phyloP scores from a whole-genome alignment of 2,329 filamentous ascomycete species.

The Ceratocystis destructans region DNA sequence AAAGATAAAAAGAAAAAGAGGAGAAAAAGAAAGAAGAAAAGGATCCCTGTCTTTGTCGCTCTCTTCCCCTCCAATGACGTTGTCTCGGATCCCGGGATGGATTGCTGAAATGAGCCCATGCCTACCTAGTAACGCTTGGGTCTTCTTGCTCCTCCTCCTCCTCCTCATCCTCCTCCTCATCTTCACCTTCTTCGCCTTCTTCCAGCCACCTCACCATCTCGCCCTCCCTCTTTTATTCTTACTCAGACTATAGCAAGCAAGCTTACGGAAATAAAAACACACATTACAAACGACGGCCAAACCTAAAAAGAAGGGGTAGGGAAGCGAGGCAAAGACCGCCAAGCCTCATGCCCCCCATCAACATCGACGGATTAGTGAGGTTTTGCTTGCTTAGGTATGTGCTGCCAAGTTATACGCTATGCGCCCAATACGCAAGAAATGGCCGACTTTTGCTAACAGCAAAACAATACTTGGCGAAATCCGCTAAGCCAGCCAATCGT shows the following conservation, averaged over 20 bases:
- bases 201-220: too few relatives aligned
- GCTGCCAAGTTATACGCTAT: neutral
- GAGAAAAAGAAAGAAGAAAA: neutral
- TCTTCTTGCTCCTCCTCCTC: neutral
- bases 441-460: neutral
- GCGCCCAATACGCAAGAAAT: neutral
- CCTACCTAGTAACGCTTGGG: neutral
- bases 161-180: too few relatives aligned
- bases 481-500: slow-evolving; percentile 1
- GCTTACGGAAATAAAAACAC: too few relatives aligned
- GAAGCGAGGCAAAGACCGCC: neutral
- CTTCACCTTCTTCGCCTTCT: too few relatives aligned
- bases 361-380: neutral
- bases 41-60: neutral
- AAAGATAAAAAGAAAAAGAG: too few relatives aligned
- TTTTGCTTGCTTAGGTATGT: too few relatives aligned
- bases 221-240: too few relatives aligned
- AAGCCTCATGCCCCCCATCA: neutral
- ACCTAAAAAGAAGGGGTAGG: neutral
- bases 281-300: neutral
- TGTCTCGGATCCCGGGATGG: slow-evolving; percentile 3
- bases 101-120: neutral
- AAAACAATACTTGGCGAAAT: too few relatives aligned
- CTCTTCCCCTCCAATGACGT: neutral
- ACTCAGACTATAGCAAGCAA: too few relatives aligned